Evolutionary conservation across 306 rosid species (phyloP), one percentile per base, ranked within the genome.

Genomic region (Malus orientalis): DNA sequence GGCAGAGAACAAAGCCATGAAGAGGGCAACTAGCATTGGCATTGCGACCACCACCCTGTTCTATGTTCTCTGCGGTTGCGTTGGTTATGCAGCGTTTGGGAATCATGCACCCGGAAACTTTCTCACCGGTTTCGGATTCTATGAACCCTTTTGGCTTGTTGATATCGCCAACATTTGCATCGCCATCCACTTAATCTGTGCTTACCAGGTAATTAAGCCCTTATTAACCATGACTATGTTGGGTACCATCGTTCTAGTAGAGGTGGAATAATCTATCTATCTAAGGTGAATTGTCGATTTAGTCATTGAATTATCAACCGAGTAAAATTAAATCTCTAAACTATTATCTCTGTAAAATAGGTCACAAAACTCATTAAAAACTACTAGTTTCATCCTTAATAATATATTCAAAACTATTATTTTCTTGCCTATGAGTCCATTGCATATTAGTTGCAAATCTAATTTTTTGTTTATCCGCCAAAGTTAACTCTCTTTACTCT

Each of bases 61-160:
- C 79, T 96, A 96, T 36, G 78, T 92, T 47, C 93, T 92, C 1
- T 96, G 99, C 22, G 99, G 99, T 30, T 81, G 85, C 75, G 3
- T 90, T 61, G 99, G 99, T 12, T 96, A 96, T 59, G 99, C 99
- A 59, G 99, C 99, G 9, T 96, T 96, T 9, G 97, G 99, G 66
- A 96, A 96, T 13, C 64, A 80, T 14, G 99, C 98, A 40, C 99
- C 99, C 0, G 99, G 99, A 80, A 96, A 96, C 73, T 96, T 96
- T 88, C 98, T 96, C 79, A 96, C 99, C 0, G 99, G 99, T 8
- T 95, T 95, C 45, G 99, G 99, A 66, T 96, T 96, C 93, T 96
- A 96, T 10, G 98, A 96, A 71, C 99, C 99, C 13, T 96, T 92
- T 74, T 96, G 99, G 99, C 87, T 96, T 20, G 83, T 96, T 19